A percentile compares a stretch with the other conserved stretches of the same genome.
Conservation (phyloP, 2,329 filamentous ascomycete species). For the Arthrobotrys musiformis region DNA sequence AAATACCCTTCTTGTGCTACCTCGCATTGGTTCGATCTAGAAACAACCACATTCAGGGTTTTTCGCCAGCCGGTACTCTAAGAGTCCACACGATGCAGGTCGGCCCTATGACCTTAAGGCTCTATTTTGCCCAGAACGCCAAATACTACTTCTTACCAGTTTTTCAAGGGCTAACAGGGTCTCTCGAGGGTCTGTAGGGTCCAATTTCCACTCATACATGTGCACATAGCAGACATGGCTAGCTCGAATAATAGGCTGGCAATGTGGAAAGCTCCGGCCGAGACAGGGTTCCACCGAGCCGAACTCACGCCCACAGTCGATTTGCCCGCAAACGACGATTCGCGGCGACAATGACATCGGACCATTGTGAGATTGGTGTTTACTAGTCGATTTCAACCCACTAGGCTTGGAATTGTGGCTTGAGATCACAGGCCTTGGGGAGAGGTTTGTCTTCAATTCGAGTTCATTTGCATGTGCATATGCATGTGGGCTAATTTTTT, state of each 20-base stretch:
- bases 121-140: neutral
- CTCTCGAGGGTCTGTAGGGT: neutral
- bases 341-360: slow-evolving; percentile 11
- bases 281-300: slow-evolving; percentile 29
- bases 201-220: neutral
- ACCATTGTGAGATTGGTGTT: neutral
- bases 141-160: neutral
- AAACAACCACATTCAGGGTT: no score
- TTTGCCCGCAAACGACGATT: slow-evolving; percentile 41
- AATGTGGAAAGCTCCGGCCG: slow-evolving; percentile 41
- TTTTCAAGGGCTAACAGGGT: neutral
- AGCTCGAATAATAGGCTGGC: no score
- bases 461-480: neutral
- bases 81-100: neutral
- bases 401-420: slow-evolving; percentile 27
- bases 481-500: neutral
- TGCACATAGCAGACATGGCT: no score
- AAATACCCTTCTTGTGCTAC: neutral
- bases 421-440: neutral
- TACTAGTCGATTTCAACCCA: neutral
- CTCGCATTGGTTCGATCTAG: no score
- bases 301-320: slow-evolving; percentile 7
- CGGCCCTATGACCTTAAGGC: neutral
- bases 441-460: neutral
- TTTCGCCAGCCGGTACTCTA: neutral